Conservation (phyloP, 75 land plant genomes). For the Cupressus sempervirens region DNA sequence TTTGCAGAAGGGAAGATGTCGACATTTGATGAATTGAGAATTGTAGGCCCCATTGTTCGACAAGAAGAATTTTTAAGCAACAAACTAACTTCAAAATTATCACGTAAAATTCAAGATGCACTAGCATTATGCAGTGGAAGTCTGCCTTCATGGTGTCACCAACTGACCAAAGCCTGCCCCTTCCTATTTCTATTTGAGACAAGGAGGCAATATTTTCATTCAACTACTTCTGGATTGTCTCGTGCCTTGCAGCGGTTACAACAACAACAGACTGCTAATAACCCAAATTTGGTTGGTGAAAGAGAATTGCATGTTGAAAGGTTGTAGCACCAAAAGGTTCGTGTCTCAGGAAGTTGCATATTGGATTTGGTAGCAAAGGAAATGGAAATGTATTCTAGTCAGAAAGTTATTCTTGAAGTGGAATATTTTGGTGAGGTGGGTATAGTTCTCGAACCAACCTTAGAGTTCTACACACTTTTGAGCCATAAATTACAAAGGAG, state of each 20-base stretch:
- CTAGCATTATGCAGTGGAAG: no score
- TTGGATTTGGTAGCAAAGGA: slow-evolving; percentile 93
- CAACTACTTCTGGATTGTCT: slow-evolving; percentile 93
- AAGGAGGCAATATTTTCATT: slow-evolving; percentile 90
- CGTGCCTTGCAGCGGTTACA: slow-evolving; percentile 89
- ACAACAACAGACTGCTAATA: slow-evolving; percentile 78
- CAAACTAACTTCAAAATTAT: no score
- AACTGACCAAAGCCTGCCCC: no score
- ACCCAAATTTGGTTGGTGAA: slow-evolving; percentile 58
- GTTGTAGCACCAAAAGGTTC: slow-evolving; percentile 85
- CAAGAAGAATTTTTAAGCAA: no score
- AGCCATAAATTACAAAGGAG: slow-evolving; percentile 86
- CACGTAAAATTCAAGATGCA: no score
- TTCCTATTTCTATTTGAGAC: no score
- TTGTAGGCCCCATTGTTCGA: slow-evolving; percentile 43
- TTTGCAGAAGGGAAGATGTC: slow-evolving; percentile 73
- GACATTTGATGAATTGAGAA: slow-evolving; percentile 34
- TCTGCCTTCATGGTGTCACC: no score
- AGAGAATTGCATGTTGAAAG: slow-evolving; percentile 88
- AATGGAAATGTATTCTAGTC: slow-evolving; percentile 94
- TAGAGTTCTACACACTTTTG: slow-evolving; percentile 92
- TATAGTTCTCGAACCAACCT: slow-evolving; percentile 88
- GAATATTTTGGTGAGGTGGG: no score
- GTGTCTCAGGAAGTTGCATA: slow-evolving; percentile 82
- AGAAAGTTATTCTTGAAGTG: slow-evolving; percentile 94